Evolutionary conservation across 345 rosid species (phyloP), one percentile per base, ranked within the genome.

Genomic region (Aquilaria sinensis): DNA sequence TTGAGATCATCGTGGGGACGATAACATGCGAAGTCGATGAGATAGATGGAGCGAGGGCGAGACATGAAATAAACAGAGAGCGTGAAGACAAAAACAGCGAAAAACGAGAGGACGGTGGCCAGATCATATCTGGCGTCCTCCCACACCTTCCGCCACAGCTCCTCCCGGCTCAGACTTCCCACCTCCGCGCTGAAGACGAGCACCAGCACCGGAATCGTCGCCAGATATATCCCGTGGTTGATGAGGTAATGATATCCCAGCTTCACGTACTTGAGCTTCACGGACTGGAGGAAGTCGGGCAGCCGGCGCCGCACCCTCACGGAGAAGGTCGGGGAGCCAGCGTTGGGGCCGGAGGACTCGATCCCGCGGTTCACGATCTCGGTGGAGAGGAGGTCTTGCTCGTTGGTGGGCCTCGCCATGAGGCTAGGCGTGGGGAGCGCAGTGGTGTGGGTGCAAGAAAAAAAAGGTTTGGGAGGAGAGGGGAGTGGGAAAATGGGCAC

Each of bases 161-260:
- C 95, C 61, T 94, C 96, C 62, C 81, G 74, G 57, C 90, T 88
- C 62, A 88, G 88, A 62, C 82, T 90, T 5, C 96, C 96, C 37
- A 94, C 80, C 51, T 94, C 97, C 4, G 95, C 99, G 61, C 99
- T 79, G 62, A 94, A 83, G 32, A 88, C 90, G 2, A 90, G 78
- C 51, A 88, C 77, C 72, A 94, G 66, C 65, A 88, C 75, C 3
- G 99, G 97, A 53, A 94, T 78, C 56, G 99, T 90, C 48, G 89
- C 99, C 77, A 94, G 74, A 71, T 94, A 94, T 5, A 94, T 81
- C 67, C 89, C 97, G 58, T 94, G 99, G 64, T 75, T 94, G 63
- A 94, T 94, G n/a, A 94, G 83, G 72, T 94, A 88, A 63, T 83
- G 99, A 70, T 94, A 94, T 9, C 99, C 99, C 55, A 94, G 79